Evolutionary conservation across 2,329 filamentous ascomycete genomes (phyloP).

Genomic region (Kalaharituber pfeilii): DNA sequence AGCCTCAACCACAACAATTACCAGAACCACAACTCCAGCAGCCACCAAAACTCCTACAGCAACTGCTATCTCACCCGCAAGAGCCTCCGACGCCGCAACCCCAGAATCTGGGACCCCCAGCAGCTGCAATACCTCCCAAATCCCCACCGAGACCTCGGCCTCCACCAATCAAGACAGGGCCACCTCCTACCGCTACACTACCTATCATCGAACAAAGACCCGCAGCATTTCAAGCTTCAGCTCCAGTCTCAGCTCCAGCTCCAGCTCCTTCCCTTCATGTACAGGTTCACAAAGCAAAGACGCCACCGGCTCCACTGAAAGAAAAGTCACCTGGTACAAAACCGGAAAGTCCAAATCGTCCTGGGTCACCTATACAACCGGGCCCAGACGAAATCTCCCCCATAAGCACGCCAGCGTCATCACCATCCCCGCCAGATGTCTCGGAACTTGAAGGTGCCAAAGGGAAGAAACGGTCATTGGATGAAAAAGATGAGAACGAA

Average conservation of each 20-base stretch:
- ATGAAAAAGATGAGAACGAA: slow-evolving; percentile 9
- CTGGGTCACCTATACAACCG: slow-evolving; percentile 17
- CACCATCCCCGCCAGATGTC: slow-evolving; percentile 5
- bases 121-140: not conserved
- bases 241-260: too few species aligned
- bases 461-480: slow-evolving; percentile 14
- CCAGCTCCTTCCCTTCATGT: slow-evolving; percentile 2
- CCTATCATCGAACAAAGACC: not conserved
- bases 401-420: slow-evolving; percentile 16
- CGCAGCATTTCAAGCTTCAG: too few species aligned
- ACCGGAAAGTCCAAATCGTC: not conserved
- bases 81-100: slow-evolving; percentile 4
- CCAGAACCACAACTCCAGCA: slow-evolving; percentile 11
- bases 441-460: not conserved
- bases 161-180: slow-evolving; percentile 13
- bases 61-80: slow-evolving; percentile 19
- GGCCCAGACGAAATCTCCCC: slow-evolving; percentile 18
- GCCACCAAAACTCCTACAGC: slow-evolving; percentile 8
- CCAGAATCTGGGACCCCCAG: slow-evolving; percentile 13
- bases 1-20: slow-evolving; percentile 7
- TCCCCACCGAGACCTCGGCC: slow-evolving; percentile 12
- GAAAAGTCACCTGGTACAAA: not conserved
- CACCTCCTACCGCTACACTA: slow-evolving; percentile 2
- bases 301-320: not conserved
- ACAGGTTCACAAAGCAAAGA: slow-evolving; percentile 6